Conservation (phyloP, 768 basidiomycete genomes). For the Phlebiopsis gigantea region DNA sequence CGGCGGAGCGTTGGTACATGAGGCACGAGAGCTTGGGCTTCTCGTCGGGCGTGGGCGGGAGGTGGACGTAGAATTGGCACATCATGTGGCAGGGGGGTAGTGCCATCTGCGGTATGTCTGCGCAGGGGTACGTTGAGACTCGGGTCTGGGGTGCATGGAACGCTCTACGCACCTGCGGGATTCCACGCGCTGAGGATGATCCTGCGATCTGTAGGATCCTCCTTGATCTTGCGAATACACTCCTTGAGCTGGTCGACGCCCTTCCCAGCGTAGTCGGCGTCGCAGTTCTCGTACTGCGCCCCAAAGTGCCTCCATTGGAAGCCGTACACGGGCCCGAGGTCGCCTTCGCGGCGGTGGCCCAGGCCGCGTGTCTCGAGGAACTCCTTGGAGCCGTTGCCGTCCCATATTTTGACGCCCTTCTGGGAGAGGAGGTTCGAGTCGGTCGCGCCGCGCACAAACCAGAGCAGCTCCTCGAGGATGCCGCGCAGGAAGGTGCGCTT, state of each 20-base stretch:
- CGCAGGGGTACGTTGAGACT: background rate
- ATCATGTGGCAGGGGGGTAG: slow-evolving; percentile 98
- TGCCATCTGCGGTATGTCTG: slow-evolving; percentile 93
- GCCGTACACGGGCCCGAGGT: slow-evolving; percentile 95
- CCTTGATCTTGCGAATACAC: slow-evolving; percentile 87
- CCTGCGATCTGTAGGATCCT: slow-evolving; percentile 88
- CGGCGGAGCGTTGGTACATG: slow-evolving; percentile 97
- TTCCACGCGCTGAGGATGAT: slow-evolving; percentile 99
- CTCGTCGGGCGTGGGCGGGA: slow-evolving; percentile 50
- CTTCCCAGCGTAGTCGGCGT: slow-evolving; percentile 70
- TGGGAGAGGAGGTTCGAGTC: slow-evolving; percentile 70
- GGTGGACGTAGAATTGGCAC: slow-evolving; percentile 97
- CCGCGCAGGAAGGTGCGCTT: slow-evolving; percentile 92
- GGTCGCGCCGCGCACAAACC: slow-evolving; percentile 86
- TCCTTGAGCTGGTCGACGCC: slow-evolving; percentile 91
- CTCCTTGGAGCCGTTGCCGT: slow-evolving; percentile 87
- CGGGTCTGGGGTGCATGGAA: background rate
- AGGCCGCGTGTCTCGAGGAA: slow-evolving; percentile 85
- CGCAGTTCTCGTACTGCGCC: slow-evolving; percentile 71
- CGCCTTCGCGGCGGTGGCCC: slow-evolving; percentile 81
- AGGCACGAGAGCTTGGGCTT: slow-evolving; percentile 84
- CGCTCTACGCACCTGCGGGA: slow-evolving; percentile 67
- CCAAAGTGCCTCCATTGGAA: slow-evolving; percentile 98
- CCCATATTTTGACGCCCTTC: slow-evolving; percentile 95
- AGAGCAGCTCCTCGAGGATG: slow-evolving; percentile 89